Base-by-base conservation (phyloP, 306 rosid genomes). In the Gynostemma pentaphyllum region DNA sequence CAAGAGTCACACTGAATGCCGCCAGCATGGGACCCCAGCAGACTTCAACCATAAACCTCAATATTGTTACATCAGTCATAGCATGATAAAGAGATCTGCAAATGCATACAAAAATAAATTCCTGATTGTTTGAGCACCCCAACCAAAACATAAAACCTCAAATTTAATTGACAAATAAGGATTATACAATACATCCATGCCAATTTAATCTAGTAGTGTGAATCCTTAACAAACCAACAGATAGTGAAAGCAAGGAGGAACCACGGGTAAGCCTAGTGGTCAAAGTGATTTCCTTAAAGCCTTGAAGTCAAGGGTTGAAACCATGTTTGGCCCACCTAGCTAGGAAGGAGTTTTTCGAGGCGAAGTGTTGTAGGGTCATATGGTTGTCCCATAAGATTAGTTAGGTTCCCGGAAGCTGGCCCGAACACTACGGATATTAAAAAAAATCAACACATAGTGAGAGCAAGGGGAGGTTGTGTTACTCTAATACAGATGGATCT, bases 21-120 rank as follows among this genome's bases (percentile, higher is more conserved):
- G 99, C 99, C 81, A 94, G 79, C 87, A 94, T 86, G 60, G 99
- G 99, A 67, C 97, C 97, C 99, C 99, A 94, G 81, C 95, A 94
- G 41, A 82, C 99, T 81, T 94, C 99, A 48, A 85, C 90, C 97
- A 94, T 94, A 77, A 94, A 94, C 79, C 99, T 94, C 80, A 94
- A 80, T 78, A 94, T 94, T 39, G 95, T 83, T 52, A 84, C 95
- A 72, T 92, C 96, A 18, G 95, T 84, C 70, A 92, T 92, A 67
- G 85, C 80, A 75, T 88, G 95, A 82, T 88, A 94, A 23, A 81
- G 80, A 63, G 96, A 84, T 80, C 99, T 94, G 94, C 83, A 75
- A 68, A 45, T 72, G 53, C 44, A 73, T 45, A 66, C 15, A 62
- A 59, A 53, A 69, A 49, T 56, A 76, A 76, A 71, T 46, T 50